Base-by-base conservation (phyloP, 768 basidiomycete genomes). In the Ramaria sp. region DNA sequence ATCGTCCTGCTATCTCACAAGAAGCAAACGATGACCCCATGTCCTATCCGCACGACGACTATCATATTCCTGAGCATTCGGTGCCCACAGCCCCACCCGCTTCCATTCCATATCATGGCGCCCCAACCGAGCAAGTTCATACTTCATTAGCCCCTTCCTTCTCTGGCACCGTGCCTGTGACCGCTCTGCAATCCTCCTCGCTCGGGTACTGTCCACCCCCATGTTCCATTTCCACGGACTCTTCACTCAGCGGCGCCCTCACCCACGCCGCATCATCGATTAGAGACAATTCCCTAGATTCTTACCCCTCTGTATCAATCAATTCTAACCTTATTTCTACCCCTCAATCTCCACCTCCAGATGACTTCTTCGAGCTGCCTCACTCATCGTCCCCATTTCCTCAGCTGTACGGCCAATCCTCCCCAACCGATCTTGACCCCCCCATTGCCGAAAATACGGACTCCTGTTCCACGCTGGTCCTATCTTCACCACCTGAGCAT, bases 41-140 rank as follows among this genome's bases (percentile, higher is more conserved):
- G 25, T 56, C 55, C 28, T 45, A 58, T 42, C 53, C 49, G 7
- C 27, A 54, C 16, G 55, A 54, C 9, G 49, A 48, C 39, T 49
- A 45, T 15, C 37, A 56, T 43, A 15, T 55, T 15, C 20, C 24
- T 18, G 59, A 28, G 58, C 34, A 59, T 62, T 24, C 55, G 60
- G 28, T 64, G 56, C 36, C 25, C 56, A 43, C 56, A 3, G 7
- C 38, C n/a, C 18, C 37, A 15, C 36, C 45, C 24, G 15, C 15
- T 13, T 20, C 49, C 22, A 30, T 48, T 20, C 24, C 18, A 27
- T 28, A 39, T 13, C 50, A 22, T 8, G 16, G 24, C 16, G 43
- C 13, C 28, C 34, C 52, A 9, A 38, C 24, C 24, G 27, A 36
- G 28, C 28, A 22, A 36, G 30, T 34, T 2, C 48, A 30, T 12